phyloP scores from a whole-genome alignment of 2,329 filamentous ascomycete species.

The Aspergillus costaricaensis region DNA sequence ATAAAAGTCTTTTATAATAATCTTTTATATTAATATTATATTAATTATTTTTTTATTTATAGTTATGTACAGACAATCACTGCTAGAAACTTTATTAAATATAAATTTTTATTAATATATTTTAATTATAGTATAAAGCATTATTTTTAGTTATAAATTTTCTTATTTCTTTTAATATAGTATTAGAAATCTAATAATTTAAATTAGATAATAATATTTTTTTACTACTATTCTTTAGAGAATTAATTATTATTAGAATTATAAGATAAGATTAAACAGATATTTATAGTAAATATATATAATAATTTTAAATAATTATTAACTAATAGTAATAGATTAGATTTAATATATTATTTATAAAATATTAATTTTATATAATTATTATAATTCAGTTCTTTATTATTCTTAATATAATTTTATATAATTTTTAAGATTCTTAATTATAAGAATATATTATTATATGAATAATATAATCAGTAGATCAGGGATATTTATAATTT shows the following conservation, averaged over 20 bases:
- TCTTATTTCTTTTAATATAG: neutral
- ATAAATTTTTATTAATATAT: neutral
- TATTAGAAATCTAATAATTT: neutral
- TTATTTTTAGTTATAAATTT: neutral
- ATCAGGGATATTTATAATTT: too few species aligned
- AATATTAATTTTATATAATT: constrained; percentile 56
- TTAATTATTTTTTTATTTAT: too few species aligned
- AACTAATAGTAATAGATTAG: neutral
- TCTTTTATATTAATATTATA: too few species aligned
- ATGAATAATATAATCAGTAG: too few species aligned
- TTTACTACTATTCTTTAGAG: neutral
- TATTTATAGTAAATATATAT: neutral
- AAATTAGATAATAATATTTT: constrained; percentile 55
- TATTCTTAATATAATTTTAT: too few species aligned
- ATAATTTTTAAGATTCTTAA: too few species aligned
- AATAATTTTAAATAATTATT: neutral
- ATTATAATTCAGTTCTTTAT: too few species aligned
- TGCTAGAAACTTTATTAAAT: neutral
- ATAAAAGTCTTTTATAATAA: too few species aligned
- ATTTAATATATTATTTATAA: constrained; percentile 42
- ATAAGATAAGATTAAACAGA: constrained; percentile 34
- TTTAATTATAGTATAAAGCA: neutral
- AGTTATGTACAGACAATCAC: too few species aligned
- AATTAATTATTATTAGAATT: neutral
- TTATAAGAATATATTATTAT: too few species aligned